phyloP scores from a whole-genome alignment of 495 filamentous ascomycete genomes.

The Sordaria brevicollis region DNA sequence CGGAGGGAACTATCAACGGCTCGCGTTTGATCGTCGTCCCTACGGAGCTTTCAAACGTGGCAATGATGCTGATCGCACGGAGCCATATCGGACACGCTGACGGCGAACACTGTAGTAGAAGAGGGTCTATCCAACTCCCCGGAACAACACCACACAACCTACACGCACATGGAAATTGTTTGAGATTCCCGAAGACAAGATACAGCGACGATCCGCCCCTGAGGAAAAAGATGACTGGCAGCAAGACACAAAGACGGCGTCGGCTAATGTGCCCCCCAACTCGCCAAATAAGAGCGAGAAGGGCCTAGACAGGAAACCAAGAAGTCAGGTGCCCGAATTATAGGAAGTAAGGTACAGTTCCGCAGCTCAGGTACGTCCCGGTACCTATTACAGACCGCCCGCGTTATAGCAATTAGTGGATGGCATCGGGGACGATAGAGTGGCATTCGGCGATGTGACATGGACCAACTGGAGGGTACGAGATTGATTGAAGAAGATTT shows the following conservation, averaged over 20 bases:
- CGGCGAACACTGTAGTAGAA: background rate
- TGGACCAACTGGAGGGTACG: background rate
- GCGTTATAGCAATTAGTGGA: background rate
- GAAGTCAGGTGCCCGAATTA: background rate
- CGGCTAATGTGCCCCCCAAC: constrained; percentile 4
- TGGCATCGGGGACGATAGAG: constrained; percentile 4
- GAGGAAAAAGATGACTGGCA: background rate
- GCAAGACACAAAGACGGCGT: constrained; percentile 2
- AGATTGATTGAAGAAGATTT: background rate
- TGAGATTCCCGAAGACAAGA: background rate
- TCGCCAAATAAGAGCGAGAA: constrained; percentile 1
- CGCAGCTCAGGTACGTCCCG: background rate
- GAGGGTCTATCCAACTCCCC: background rate
- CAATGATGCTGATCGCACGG: background rate
- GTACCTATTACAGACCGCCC: background rate
- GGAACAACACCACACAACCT: background rate
- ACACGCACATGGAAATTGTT: background rate
- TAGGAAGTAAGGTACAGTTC: background rate
- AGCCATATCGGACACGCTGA: background rate
- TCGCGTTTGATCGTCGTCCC: background rate
- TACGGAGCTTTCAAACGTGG: background rate
- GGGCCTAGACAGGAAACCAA: background rate
- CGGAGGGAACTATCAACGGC: background rate
- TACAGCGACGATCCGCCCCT: background rate
- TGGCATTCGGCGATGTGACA: constrained; percentile 6